These are phyloP conservation scores for Acorus calamus DNA, from an alignment of 106 monocot species.

Conservation along the genomic window DNA sequence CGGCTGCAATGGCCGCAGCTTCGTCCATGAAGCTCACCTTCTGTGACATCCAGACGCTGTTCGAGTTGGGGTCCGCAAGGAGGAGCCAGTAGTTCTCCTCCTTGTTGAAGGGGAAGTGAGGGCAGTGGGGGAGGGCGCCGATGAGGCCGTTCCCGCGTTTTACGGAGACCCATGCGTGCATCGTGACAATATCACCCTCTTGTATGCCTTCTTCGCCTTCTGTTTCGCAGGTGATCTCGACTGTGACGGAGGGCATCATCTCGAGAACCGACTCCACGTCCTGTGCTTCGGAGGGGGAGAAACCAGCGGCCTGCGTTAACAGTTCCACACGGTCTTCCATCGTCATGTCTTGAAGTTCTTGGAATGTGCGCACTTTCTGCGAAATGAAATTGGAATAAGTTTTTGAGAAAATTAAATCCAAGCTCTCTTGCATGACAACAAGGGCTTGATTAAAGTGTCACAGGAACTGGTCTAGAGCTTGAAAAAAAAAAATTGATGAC, in stretches of 20 bases:
- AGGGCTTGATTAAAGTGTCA: too few relatives aligned
- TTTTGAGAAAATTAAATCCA: neutral
- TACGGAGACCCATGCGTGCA: slow-evolving; percentile 81
- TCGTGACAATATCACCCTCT: slow-evolving; percentile 83
- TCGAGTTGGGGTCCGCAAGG: slow-evolving; percentile 59
- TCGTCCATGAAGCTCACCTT: slow-evolving; percentile 92
- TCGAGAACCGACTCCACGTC: slow-evolving; percentile 65
- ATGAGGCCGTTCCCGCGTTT: slow-evolving; percentile 50
- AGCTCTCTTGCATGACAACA: neutral
- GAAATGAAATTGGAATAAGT: neutral
- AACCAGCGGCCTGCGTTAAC: slow-evolving; percentile 53
- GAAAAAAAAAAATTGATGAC: too few relatives aligned
- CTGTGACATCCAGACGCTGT: slow-evolving; percentile 89
- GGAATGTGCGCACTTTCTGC: slow-evolving; percentile 73
- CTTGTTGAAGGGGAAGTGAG: slow-evolving; percentile 82
- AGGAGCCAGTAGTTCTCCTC: slow-evolving; percentile 91
- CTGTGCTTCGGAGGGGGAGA: slow-evolving; percentile 42
- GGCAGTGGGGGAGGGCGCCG: slow-evolving; percentile 66
- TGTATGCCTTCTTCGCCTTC: slow-evolving; percentile 98
- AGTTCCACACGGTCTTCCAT: slow-evolving; percentile 53
- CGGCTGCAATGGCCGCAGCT: slow-evolving; percentile 54
- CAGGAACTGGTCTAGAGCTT: too few relatives aligned
- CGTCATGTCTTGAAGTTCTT: slow-evolving; percentile 65
- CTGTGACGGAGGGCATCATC: slow-evolving; percentile 65
- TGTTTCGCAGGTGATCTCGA: slow-evolving; percentile 77